phyloP scores from a whole-genome alignment of 352 stramenopile genomes.

The Globisporangium megalacanthum region DNA sequence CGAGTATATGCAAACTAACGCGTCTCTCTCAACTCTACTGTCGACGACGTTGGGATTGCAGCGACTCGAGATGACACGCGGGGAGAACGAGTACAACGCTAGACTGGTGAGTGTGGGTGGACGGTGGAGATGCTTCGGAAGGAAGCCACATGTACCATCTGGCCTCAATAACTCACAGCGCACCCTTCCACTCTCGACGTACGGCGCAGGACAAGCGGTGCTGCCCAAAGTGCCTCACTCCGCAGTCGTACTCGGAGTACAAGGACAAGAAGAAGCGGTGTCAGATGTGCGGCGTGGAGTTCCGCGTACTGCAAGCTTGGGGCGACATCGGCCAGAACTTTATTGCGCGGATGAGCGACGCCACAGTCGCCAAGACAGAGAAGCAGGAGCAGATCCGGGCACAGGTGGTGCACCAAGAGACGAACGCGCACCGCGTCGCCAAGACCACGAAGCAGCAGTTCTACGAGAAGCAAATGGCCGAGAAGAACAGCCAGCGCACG shows the following conservation, averaged over 20 bases:
- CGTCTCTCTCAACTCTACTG: neutral
- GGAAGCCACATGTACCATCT: no score
- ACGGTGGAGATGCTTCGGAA: neutral
- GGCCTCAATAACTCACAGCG: neutral
- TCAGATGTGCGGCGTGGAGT: constrained; percentile 72
- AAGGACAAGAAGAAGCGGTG: constrained; percentile 86
- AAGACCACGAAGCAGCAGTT: constrained; percentile 60
- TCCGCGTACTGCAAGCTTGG: constrained; percentile 68
- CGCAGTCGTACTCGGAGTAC: constrained; percentile 79
- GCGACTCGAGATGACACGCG: constrained; percentile 67
- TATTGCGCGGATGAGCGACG: constrained; percentile 48
- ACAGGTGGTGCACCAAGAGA: constrained; percentile 36
- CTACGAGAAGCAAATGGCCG: constrained; percentile 58
- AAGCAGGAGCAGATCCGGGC: constrained; percentile 47
- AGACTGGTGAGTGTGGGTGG: constrained; percentile 30
- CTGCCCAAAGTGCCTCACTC: constrained; percentile 57
- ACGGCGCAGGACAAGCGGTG: constrained; percentile 63
- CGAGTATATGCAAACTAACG: neutral
- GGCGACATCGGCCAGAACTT: constrained; percentile 64
- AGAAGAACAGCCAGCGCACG: constrained; percentile 43
- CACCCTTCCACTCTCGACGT: neutral
- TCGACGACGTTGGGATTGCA: constrained; percentile 12
- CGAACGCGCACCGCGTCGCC: constrained; percentile 17
- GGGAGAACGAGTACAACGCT: constrained; percentile 72
- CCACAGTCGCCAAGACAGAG: constrained; percentile 30